Percentiles rank a stretch among this genome's conserved stretches.
Evolutionary conservation across 2,329 filamentous ascomycete species (phyloP).

Genomic region (Arthrobotrys sphaeroides): DNA sequence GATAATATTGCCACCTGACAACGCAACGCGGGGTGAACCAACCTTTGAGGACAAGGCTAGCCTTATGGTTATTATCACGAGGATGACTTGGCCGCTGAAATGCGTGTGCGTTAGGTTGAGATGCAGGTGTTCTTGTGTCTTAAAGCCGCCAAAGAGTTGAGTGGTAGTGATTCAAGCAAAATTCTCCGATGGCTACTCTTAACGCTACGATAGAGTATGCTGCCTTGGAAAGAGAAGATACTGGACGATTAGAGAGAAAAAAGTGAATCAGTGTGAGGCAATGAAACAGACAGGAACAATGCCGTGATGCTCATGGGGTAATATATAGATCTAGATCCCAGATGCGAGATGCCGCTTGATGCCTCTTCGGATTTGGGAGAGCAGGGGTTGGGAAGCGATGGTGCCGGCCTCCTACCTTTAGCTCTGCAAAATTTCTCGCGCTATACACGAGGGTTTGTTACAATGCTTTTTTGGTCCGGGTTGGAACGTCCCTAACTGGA

Average conservation of each 20-base stretch:
- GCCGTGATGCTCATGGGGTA: slow-evolving; percentile 50
- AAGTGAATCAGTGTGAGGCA: slow-evolving; percentile 49
- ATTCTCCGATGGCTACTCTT: slow-evolving; percentile 26
- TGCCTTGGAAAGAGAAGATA: slow-evolving; percentile 18
- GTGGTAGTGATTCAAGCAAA: slow-evolving; percentile 29
- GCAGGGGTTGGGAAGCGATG: slow-evolving; percentile 42
- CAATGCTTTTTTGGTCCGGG: slow-evolving; percentile 45
- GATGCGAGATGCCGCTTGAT: slow-evolving; percentile 52
- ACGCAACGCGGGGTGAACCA: slow-evolving; percentile 52
- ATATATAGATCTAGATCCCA: slow-evolving; percentile 54
- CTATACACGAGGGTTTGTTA: slow-evolving; percentile 32
- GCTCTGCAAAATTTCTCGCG: slow-evolving; percentile 43
- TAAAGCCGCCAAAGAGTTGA: slow-evolving; percentile 24
- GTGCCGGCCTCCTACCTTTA: slow-evolving; percentile 33
- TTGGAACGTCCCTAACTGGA: slow-evolving; percentile 45
- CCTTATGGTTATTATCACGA: slow-evolving; percentile 3
- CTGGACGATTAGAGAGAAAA: slow-evolving; percentile 28
- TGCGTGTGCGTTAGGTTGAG: slow-evolving; percentile 7
- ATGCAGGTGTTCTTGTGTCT: slow-evolving; percentile 29
- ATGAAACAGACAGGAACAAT: slow-evolving; percentile 49
- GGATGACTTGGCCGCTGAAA: neutral
- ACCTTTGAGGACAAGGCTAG: slow-evolving; percentile 14
- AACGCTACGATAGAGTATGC: slow-evolving; percentile 6
- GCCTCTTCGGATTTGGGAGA: slow-evolving; percentile 37
- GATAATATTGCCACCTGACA: slow-evolving; percentile 34